Percentiles rank a stretch among this genome's conserved stretches.
Evolutionary conservation across 2,329 filamentous ascomycete species (phyloP).

Genomic region (Exophiala alcalophila): DNA sequence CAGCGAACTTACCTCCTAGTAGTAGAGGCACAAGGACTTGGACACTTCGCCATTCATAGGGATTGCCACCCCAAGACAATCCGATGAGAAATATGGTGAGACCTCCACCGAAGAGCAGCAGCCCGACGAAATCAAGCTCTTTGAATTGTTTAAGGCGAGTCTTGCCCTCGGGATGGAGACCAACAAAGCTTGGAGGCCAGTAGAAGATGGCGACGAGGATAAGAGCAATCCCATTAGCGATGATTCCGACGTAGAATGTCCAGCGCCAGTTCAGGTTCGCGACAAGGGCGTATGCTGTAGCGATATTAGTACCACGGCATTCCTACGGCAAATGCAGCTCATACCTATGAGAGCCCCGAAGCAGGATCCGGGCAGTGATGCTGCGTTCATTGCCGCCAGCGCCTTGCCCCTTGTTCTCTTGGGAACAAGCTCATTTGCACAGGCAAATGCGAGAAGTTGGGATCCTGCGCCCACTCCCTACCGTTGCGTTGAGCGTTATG

Average conservation of each 20-base stretch:
- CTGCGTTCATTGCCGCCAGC: not conserved
- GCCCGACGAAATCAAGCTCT: slow-evolving; percentile 23
- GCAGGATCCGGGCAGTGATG: not conserved
- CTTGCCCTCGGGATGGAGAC: slow-evolving; percentile 19
- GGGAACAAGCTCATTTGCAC: slow-evolving; percentile 3
- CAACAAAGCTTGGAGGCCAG: slow-evolving; percentile 17
- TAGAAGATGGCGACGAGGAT: slow-evolving; percentile 14
- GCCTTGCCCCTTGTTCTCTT: not conserved
- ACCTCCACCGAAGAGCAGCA: slow-evolving; percentile 21
- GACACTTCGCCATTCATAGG: slow-evolving; percentile 18
- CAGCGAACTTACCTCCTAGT: slow-evolving; percentile 7
- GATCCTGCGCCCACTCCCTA: slow-evolving; percentile 1
- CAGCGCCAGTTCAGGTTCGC: slow-evolving; percentile 11
- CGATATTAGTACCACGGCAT: not conserved
- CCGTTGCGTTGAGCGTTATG: not conserved
- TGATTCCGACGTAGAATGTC: slow-evolving; percentile 14
- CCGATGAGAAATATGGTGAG: slow-evolving; percentile 23
- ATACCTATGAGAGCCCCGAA: slow-evolving; percentile 7
- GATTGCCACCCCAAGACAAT: slow-evolving; percentile 20
- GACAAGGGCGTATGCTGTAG: slow-evolving; percentile 4
- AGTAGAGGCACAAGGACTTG: slow-evolving; percentile 9
- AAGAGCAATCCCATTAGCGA: slow-evolving; percentile 13
- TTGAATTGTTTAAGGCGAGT: slow-evolving; percentile 18
- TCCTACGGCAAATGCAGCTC: not conserved
- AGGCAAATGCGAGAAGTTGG: slow-evolving; percentile 1